Evolutionary conservation across 1,284 basidiomycete genomes (phyloP), one percentile per base, ranked within the genome.

Genomic region (Puccinia horiana): DNA sequence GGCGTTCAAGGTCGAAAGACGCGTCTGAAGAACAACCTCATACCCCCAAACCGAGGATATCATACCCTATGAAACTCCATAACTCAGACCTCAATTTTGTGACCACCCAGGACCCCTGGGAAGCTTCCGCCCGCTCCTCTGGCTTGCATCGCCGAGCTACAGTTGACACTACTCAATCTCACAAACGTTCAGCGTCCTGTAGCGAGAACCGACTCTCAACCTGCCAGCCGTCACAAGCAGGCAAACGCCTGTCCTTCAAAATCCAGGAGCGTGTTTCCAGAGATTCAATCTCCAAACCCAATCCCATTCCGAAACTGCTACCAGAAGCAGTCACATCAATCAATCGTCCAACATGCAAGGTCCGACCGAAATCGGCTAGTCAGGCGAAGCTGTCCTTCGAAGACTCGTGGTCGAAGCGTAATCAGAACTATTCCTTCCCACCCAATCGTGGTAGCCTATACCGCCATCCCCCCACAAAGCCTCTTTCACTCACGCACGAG

Each of bases 361-460:
- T 44, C n/a, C 69, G 44, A 29, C 69, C 42, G 5, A 72, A 72
- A 23, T 72, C 69, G 26, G 26, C 42, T 29, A 49, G 49, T 40
- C 69, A 72, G 14, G 26, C 42, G 20, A 72, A 29, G 49, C 2
- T 18, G 23, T 72, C 49, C 1, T 72, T 40, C 12, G 42, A n/a
- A 3, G 69, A 49, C 32, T 72, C 69, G 69, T 18, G 40, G 11
- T 72, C 69, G 32, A 37, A 72, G 49, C 42, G n/a, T 23, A 49
- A 44, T 49, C 49, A 49, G 35, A 47, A 47, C 29, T 44, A 72
- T 29, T 37, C 69, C 29, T 54, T 47, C 26, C 44, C 44, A 29
- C 49, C 69, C 23, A 72, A 72, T n/a, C 69, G 69, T 18, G 69
- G 69, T 49, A 72, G 69, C 69, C 26, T 72, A 8, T 72, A 49